Base-by-base conservation (phyloP, 768 basidiomycete species). In the Boletus sp. region DNA sequence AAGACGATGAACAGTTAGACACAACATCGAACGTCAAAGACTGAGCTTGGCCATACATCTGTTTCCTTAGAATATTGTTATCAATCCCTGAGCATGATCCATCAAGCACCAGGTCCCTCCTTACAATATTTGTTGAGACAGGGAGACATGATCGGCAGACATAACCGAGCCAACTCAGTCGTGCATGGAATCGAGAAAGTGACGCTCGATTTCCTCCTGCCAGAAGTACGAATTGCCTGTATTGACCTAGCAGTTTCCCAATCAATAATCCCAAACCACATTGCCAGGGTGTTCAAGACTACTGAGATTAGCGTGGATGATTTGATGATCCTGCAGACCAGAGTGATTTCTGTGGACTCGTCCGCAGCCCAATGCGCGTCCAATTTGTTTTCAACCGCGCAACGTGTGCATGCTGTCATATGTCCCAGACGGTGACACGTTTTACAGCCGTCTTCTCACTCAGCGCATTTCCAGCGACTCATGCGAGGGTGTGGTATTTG, bases 1-100 rank as follows among this genome's bases (percentile, higher is more conserved):
- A 75, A 15, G 80, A 81, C 4, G 71, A 74, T 19, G 73, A 71
- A 32, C 55, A 59, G 42, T 25, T 58, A 14, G 64, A 66, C 34
- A 53, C 27, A 17, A 50, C 53, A n/a, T 50, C 58, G 23, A 51
- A 54, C 46, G 32, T 34, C 25, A 43, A 42, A 25, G 55, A 57
- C 38, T 67, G 45, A 65, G 25, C 27, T 27, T 46, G 54, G 1
- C 14, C 34, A 8, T 7, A 11, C 34, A 51, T 47, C 25, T 37
- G 19, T 21, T 53, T 23, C 9, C 25, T 46, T 41, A 27, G 13
- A 40, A 29, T 47, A 9, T 51, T 5, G 41, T 47, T 45, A 38
- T 45, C 42, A 35, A 17, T 33, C 33, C 27, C 38, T 29, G 14
- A 35, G 42, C 50, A 32, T 46, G 21, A 41, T 29, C 40, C 30